Evolutionary conservation across 78 protist genomes (phyloP), one percentile per base, ranked within the genome.

Genomic region (Dictyostelium purpureum): DNA sequence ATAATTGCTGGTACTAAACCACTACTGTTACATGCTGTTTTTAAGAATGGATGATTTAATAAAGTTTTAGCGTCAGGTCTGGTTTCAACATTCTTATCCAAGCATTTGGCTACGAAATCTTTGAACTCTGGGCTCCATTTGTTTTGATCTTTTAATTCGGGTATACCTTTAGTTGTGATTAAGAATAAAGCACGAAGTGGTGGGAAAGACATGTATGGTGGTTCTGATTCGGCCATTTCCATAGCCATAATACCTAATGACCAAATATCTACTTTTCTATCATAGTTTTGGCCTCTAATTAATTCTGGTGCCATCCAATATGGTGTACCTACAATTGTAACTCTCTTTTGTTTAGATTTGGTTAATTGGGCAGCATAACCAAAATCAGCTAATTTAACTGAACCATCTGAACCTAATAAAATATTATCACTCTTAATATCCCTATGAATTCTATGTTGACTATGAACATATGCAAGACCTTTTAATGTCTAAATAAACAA

Each of bases 201-300:
- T 59, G 95, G 96, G 61, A 83, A 80, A 10, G 94, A 90, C 87
- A 96, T 75, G 81, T 96, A 96, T 5, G 97, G 97, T 71, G 97
- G 97, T 40, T 96, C 92, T 0, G 93, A 75, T 61, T 88, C 94
- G 43, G 90, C 90, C 92, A 91, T 80, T 52, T 96, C 97, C 73
- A 97, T 78, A 21, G 90, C 87, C 95, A 97, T 54, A 66, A 98
- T 97, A 61, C 98, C 99, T 43, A 98, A 85, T 19, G 89, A 57
- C 99, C 99, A 98, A 33, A 97, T 88, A 93, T 98, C 99, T 1
- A 85, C 97, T 66, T 90, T 94, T 54, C 70, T 35, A 82, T 93
- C 98, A 65, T 98, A 98, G 49, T 90, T 95, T 67, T 81, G 93
- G 19, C 99, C 99, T 33, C 95, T 73, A 28, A 97, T 97, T 61